Evolutionary conservation across 805 yeast genomes (phyloP).

Genomic region (Saccharomycopsis sp.): DNA sequence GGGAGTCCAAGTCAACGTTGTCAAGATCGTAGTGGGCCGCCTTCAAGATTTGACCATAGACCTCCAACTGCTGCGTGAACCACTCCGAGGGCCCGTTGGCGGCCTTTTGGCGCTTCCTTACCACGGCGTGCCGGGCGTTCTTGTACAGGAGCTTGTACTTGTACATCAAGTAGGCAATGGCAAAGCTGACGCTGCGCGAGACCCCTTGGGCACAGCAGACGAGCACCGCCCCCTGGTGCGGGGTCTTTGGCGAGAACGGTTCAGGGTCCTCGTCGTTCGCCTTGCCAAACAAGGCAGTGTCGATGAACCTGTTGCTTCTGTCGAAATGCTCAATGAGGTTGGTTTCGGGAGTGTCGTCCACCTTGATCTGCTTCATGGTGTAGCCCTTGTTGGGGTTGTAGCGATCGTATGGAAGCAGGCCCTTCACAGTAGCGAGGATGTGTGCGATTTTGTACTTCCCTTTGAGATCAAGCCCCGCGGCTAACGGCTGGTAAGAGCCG

Average conservation of each 20-base stretch:
- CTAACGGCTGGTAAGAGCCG: slow-evolving; percentile 63
- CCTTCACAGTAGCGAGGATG: slow-evolving; percentile 61
- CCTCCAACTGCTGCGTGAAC: slow-evolving; percentile 60
- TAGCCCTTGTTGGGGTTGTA: slow-evolving; percentile 39
- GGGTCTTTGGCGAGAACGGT: slow-evolving; percentile 22
- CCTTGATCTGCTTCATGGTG: slow-evolving; percentile 47
- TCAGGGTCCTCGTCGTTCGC: slow-evolving; percentile 4
- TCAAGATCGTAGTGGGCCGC: slow-evolving; percentile 26
- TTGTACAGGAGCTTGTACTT: slow-evolving; percentile 48
- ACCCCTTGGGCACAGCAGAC: slow-evolving; percentile 89
- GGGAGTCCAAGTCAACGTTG: slow-evolving; percentile 25
- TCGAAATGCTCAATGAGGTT: slow-evolving; percentile 57
- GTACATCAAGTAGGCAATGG: slow-evolving; percentile 83
- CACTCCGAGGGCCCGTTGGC: slow-evolving; percentile 64
- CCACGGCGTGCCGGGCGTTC: slow-evolving; percentile 70
- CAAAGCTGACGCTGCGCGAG: slow-evolving; percentile 80
- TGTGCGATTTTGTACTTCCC: slow-evolving; percentile 53
- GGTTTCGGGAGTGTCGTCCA: slow-evolving; percentile 64
- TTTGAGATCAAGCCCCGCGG: slow-evolving; percentile 41
- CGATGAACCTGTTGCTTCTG: slow-evolving; percentile 59
- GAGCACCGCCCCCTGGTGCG: slow-evolving; percentile 39
- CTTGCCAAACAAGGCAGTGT: slow-evolving; percentile 45
- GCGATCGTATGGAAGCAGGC: slow-evolving; percentile 47
- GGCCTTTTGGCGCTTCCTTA: slow-evolving; percentile 49
- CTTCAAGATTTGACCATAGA: slow-evolving; percentile 38